Base-by-base conservation (phyloP, 805 yeast genomes). In the Yamadazyma philogaea region DNA sequence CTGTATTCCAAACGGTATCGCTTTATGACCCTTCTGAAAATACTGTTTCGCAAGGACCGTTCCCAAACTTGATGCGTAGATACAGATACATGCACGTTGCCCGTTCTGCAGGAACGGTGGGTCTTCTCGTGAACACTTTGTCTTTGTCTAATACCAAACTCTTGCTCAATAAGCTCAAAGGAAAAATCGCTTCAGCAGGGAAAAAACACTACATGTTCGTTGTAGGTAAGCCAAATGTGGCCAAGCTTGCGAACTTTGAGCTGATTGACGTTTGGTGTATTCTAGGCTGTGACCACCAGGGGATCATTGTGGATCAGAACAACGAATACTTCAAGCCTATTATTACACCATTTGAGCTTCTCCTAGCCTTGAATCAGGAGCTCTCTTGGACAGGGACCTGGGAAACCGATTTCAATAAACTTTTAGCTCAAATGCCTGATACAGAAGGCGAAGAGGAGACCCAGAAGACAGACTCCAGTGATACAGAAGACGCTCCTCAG, bases 211-310 rank as follows among this genome's bases (percentile, higher is more conserved):
- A 93, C 57, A 77, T 88, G 58, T 89, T 93, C 66, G 98, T 90
- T 3, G 98, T 93, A 3, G 99, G 99, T 8, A 93, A 93, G 61
- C 98, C 98, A 7, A 93, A 93, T 56, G 97, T 93, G 15, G 96
- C 99, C 19, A 93, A 93, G 56, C 70, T 93, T 39, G 99, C 98
- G 7, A 93, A 93, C 60, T 93, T 93, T 59, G 99, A 91, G 48
- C 82, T 80, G n/a, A 78, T 93, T 11, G 98, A 93, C 52, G 75
- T 87, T 17, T 93, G 99, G 98, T 90, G 95, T 56, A 78, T 93
- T 10, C 63, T 93, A 11, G 99, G 99, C 0, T 93, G 99, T 60
- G 89, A 95, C 8, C 88, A 89, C 53, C 90, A 95, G 40, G 99
- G 99, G 4, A 83, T 91, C 18, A 81, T 91, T 28, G 61, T 93